Base-by-base conservation (phyloP, 805 yeast genomes). In the Saturnispora saitoi region DNA sequence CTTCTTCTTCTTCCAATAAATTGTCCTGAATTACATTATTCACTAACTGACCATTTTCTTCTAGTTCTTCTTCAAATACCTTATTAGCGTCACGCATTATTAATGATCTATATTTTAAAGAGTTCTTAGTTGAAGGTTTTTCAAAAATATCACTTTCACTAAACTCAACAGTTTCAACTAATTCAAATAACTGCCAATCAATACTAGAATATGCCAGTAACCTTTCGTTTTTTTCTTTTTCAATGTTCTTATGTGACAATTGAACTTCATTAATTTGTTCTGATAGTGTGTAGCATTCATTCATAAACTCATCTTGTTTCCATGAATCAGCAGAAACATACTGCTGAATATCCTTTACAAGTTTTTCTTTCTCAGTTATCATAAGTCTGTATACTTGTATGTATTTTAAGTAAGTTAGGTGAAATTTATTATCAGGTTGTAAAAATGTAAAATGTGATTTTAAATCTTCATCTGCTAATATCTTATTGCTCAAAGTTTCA, bases 131-230 rank as follows among this genome's bases (percentile, higher is more conserved):
- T 45, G 83, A 60, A 0, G 95, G 86, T 9, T 60, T 56, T 0
- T 76, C 71, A 45, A 81, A 65, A 45, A 79, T 83, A 61, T 82
- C 89, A 6, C 77, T 64, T 2, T 78, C 80, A 14, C 77, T 77
- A 54, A 88, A 83, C 43, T 73, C 79, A 12, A 89, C 70, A 2
- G 82, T 78, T 44, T 81, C 87, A 7, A 86, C 83, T 15, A 86
- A 70, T 2, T 73, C 70, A 59, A 90, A 91, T 53, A 85, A 86
- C 48, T 81, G 81, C 99, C 99, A 91, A 65, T 90, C 89, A 20
- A 88, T 81, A 9, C 84, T 76, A 0, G 90, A 87, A 65, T 74
- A 86, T 38, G 76, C 81, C 4, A 78, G 54, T 49, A 72, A 72
- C 36, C 76, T 72, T 41, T 62, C 54, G 41, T 60, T 63, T 45